These are phyloP conservation scores for Mycena alexandri DNA, from an alignment of 768 basidiomycete species.

Conservation along the genomic window DNA sequence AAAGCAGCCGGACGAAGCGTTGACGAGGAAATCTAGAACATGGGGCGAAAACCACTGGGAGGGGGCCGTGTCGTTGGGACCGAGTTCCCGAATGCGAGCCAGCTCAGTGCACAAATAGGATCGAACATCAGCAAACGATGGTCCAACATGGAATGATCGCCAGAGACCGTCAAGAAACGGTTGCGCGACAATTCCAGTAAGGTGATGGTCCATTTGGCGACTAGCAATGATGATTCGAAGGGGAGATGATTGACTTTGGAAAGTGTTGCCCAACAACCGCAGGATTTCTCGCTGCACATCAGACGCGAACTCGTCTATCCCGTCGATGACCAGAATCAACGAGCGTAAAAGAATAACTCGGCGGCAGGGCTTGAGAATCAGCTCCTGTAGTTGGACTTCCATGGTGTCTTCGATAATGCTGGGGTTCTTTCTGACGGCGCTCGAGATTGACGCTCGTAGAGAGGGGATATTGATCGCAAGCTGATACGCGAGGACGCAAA, in stretches of 20 bases:
- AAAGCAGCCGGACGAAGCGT: slow-evolving; percentile 29
- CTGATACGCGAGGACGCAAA: slow-evolving; percentile 28
- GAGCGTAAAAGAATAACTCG: not conserved
- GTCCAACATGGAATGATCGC: slow-evolving; percentile 19
- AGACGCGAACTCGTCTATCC: slow-evolving; percentile 22
- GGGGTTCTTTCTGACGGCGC: slow-evolving; percentile 18
- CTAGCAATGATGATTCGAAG: slow-evolving; percentile 23
- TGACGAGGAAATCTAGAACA: slow-evolving; percentile 14
- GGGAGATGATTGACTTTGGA: not conserved
- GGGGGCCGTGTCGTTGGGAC: not conserved
- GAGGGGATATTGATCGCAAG: slow-evolving; percentile 26
- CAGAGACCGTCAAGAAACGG: slow-evolving; percentile 7
- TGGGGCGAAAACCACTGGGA: slow-evolving; percentile 12
- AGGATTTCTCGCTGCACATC: slow-evolving; percentile 28
- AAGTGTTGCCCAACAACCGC: slow-evolving; percentile 17
- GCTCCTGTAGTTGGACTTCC: slow-evolving; percentile 19
- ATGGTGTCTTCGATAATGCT: slow-evolving; percentile 19
- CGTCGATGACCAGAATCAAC: slow-evolving; percentile 29
- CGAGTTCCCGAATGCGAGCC: slow-evolving; percentile 9
- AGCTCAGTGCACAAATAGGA: slow-evolving; percentile 23
- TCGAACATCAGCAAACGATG: slow-evolving; percentile 29
- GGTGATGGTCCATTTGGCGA: slow-evolving; percentile 9
- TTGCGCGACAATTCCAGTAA: no score
- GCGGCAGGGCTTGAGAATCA: slow-evolving; percentile 32
- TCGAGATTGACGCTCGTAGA: slow-evolving; percentile 27